Evolutionary conservation across 805 yeast genomes (phyloP), one percentile per base, ranked within the genome.

Genomic region (Tetrapisispora arboricola): DNA sequence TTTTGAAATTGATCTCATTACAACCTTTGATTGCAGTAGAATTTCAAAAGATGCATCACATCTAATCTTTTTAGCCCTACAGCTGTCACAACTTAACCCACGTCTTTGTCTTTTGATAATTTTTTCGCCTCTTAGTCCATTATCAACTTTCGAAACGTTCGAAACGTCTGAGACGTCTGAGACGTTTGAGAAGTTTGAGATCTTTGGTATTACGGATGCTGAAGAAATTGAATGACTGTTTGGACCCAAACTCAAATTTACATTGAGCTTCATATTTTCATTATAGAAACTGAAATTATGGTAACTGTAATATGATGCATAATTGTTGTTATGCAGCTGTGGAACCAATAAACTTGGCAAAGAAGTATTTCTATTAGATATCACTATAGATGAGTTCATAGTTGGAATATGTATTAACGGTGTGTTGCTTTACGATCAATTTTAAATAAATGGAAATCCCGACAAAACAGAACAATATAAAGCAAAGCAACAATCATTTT

Each of bases 41-140:
- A 73, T 64, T 26, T 61, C 57, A 11, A 80, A 73, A 48, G 70
- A 77, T 2, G 88, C 84, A 57, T 80, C 78, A 61, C 90, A 81
- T 59, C 78, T 81, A 43, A 80, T 80, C 55, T 81, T 81, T 43
- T 85, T 69, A 13, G 73, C 53, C 40, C 87, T 66, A 57, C 90
- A 81, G 36, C 73, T 64, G 55, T 81, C 87, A 58, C 90, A 81
- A 31, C 83, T 75, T 3, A 87, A 87, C 0, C 90, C 87, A 16
- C 74, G 65, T 44, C 90, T 63, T 60, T 81, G 88, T 49, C 86
- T 54, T 40, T 60, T 17, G 13, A 25, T 10, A 11, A 11, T 25
- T 11, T 5, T 25, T 10, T 25, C n/a, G n/a, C n/a, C n/a, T n/a
- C n/a, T n/a, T n/a, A n/a, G n/a, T n/a, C n/a, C n/a, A n/a, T n/a